A percentile compares a stretch with the other conserved stretches of the same genome.
phyloP scores from a whole-genome alignment of 2,329 filamentous ascomycete genomes.

The Scedosporium dehoogii region DNA sequence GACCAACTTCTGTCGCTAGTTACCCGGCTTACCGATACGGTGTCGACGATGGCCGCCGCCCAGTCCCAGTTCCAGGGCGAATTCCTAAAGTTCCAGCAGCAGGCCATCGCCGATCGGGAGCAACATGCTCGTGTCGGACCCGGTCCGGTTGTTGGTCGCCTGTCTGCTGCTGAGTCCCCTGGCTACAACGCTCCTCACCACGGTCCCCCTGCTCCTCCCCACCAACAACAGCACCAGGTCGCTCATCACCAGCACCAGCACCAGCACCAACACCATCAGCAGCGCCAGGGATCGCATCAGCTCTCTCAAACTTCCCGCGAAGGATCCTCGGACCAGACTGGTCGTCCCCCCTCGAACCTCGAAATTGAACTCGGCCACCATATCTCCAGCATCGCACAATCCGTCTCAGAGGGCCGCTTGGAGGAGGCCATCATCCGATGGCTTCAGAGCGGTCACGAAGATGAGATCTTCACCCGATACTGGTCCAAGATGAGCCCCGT shows the following conservation, averaged over 20 bases:
- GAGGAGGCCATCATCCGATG: slow-evolving; percentile 57
- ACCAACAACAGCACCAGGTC: slow-evolving; percentile 10
- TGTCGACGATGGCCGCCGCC: slow-evolving; percentile 58
- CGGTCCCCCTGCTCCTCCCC: slow-evolving; percentile 7
- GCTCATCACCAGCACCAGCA: slow-evolving; percentile 19
- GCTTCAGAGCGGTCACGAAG: slow-evolving; percentile 54
- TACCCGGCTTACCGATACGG: slow-evolving; percentile 55
- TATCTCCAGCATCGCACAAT: slow-evolving; percentile 48
- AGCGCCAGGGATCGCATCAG: slow-evolving; percentile 36
- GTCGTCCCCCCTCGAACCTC: not conserved
- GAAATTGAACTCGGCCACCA: slow-evolving; percentile 43
- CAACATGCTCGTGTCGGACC: slow-evolving; percentile 13
- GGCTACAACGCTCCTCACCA: slow-evolving; percentile 11
- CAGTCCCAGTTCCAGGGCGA: slow-evolving; percentile 61
- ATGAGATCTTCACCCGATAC: slow-evolving; percentile 48
- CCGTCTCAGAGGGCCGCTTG: slow-evolving; percentile 51
- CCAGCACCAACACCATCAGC: slow-evolving; percentile 32
- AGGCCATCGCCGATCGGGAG: slow-evolving; percentile 34
- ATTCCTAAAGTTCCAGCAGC: slow-evolving; percentile 44
- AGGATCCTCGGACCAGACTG: not conserved
- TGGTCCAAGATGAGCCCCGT: slow-evolving; percentile 20
- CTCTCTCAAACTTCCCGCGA: slow-evolving; percentile 9
- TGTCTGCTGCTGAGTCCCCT: slow-evolving; percentile 11
- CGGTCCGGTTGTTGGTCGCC: slow-evolving; percentile 16
- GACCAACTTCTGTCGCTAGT: slow-evolving; percentile 62